These are phyloP conservation scores for Vanderwaltozyma yarrowii DNA, from an alignment of 805 yeast species.

Conservation along the genomic window DNA sequence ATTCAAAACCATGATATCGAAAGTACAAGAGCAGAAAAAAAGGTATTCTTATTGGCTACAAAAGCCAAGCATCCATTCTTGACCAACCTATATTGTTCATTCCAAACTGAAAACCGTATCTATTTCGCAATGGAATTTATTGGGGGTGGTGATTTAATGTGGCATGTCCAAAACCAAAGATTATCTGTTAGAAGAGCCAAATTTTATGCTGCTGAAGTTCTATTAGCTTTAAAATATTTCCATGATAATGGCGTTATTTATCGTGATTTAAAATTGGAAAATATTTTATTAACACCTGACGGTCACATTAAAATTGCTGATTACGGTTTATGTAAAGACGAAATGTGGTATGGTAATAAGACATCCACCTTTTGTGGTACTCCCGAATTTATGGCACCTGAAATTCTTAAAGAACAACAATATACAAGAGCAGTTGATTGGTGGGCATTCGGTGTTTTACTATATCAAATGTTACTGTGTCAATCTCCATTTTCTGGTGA, in stretches of 20 bases:
- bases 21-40: slow-evolving; percentile 87
- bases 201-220: slow-evolving; percentile 94
- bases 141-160: slow-evolving; percentile 97
- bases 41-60: slow-evolving; percentile 78
- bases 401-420: slow-evolving; percentile 83
- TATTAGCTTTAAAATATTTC: slow-evolving; percentile 81
- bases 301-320: slow-evolving; percentile 97
- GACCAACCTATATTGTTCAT: slow-evolving; percentile 83
- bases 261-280: slow-evolving; percentile 93
- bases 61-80: slow-evolving; percentile 88
- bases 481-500: slow-evolving; percentile 98
- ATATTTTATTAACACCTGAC: slow-evolving; percentile 74
- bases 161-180: slow-evolving; percentile 93
- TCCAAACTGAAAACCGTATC: slow-evolving; percentile 95
- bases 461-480: slow-evolving; percentile 92
- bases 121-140: slow-evolving; percentile 98
- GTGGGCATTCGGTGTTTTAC: slow-evolving; percentile 98
- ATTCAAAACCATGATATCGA: slow-evolving; percentile 95
- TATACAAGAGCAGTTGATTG: slow-evolving; percentile 95
- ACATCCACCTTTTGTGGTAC: slow-evolving; percentile 98
- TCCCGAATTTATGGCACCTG: slow-evolving; percentile 99
- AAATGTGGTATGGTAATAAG: slow-evolving; percentile 73
- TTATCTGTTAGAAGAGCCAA: slow-evolving; percentile 88
- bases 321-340: slow-evolving; percentile 94
- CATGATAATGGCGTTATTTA: slow-evolving; percentile 94